Evolutionary conservation across 192 early-diverging fungal species (phyloP).

Genomic region (Globomyces pollinis-pini): DNA sequence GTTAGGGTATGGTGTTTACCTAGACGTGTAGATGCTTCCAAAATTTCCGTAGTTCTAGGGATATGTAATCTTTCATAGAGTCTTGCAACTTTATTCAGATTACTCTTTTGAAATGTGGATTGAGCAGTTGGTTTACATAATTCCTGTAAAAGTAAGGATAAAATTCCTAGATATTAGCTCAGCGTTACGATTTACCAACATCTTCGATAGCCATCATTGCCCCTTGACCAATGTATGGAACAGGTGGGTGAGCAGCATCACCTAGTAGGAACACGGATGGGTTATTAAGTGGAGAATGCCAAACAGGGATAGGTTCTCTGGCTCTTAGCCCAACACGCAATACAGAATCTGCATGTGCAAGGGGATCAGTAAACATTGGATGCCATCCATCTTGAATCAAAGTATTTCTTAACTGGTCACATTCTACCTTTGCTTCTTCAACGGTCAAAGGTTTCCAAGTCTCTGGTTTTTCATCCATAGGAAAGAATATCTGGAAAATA

Average conservation of each 20-base stretch:
- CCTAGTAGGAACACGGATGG: constrained; percentile 25
- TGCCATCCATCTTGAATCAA: constrained; percentile 27
- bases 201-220: constrained; percentile 40
- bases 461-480: constrained; percentile 28
- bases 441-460: constrained; percentile 27
- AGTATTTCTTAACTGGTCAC: constrained; percentile 8
- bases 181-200: no score
- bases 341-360: constrained; percentile 20
- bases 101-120: not conserved
- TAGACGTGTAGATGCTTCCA: not conserved
- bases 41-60: constrained; percentile 8
- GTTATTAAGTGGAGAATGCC: not conserved
- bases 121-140: constrained; percentile 2
- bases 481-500: constrained; percentile 43
- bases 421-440: constrained; percentile 23
- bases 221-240: constrained; percentile 37
- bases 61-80: constrained; percentile 1
- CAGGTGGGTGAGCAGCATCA: constrained; percentile 35
- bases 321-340: constrained; percentile 32
- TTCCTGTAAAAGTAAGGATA: not conserved
- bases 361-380: constrained; percentile 18
- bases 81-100: not conserved
- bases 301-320: not conserved
- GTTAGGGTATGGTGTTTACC: no score
- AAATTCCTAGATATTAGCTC: no score